Percentiles rank a stretch among this genome's conserved stretches.
Evolutionary conservation across 768 basidiomycete genomes (phyloP).

Genomic region (Gloeophyllum trabeum): DNA sequence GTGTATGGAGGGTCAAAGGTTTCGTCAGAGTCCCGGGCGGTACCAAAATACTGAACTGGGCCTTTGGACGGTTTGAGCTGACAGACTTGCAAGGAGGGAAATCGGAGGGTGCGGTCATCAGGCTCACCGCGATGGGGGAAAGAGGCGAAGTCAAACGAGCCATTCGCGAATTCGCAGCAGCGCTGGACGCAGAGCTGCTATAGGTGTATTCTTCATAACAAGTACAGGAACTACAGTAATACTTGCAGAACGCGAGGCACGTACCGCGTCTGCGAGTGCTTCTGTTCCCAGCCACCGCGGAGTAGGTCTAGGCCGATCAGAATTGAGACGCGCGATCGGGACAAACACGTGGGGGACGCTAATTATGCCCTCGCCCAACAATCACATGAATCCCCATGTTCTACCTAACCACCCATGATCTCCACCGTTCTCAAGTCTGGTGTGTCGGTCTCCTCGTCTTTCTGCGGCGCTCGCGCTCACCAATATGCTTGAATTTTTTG

Average conservation of each 20-base stretch:
- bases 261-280: background rate
- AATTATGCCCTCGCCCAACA: background rate
- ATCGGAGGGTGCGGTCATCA: slow-evolving; percentile 25
- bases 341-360: background rate
- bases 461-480: too few species aligned
- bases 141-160: slow-evolving; percentile 63
- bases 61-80: slow-evolving; percentile 78
- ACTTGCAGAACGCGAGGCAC: background rate
- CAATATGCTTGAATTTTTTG: slow-evolving; percentile 3
- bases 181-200: slow-evolving; percentile 25
- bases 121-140: slow-evolving; percentile 88
- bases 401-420: slow-evolving; percentile 14
- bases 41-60: slow-evolving; percentile 76
- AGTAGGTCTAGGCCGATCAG: background rate
- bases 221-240: background rate
- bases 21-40: slow-evolving; percentile 47
- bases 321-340: too few species aligned
- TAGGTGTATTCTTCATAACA: slow-evolving; percentile 12
- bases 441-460: too few species aligned
- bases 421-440: slow-evolving; percentile 14
- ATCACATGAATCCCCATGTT: background rate
- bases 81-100: slow-evolving; percentile 25
- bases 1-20: slow-evolving; percentile 79
- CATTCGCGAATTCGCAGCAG: slow-evolving; percentile 39
- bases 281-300: background rate